Evolutionary conservation across 306 rosid species (phyloP), one percentile per base, ranked within the genome.

Genomic region (Acacia crassicarpa): DNA sequence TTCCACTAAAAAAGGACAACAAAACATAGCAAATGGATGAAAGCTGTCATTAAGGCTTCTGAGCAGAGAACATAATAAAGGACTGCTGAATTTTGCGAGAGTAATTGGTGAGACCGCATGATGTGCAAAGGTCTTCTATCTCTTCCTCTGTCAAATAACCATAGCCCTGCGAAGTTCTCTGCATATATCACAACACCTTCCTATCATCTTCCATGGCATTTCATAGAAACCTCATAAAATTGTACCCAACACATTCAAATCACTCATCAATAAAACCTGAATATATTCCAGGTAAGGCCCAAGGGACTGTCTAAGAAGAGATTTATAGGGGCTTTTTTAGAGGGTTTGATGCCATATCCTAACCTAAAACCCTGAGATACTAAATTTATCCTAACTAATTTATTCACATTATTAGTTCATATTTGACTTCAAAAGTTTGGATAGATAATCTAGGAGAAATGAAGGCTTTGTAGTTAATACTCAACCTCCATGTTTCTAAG

Each of bases 61-160:
- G 97, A 76, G 94, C 90, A 72, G 94, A 82, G 77, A 92, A 92
- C 93, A 90, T 92, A 73, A 92, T 92, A 87, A 89, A 90, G 76
- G 87, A 86, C 81, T 85, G 89, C 84, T 88, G 90, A 78, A 90
- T 75, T 72, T 88, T 89, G 87, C 88, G 81, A 13, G 94, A 86
- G 87, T 87, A 92, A 85, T 90, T 90, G 41, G 83, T 90, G 62
- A 92, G 93, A 68, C 94, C 93, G 5, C 91, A 89, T 62, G 91
- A 90, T 72, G 69, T 82, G 89, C 94, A 92, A 85, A 90, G 58
- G 73, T 88, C 94, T 78, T 70, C 79, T 11, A 89, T 92, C 89
- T 92, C 93, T 77, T 89, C 90, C 86, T 86, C 92, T 1, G 83
- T 89, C 81, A 90, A 85, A 72, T 78, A 78, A 81, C 30, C 80